phyloP scores from a whole-genome alignment of 2,329 filamentous ascomycete species.

The Cordyceps fumosorosea region DNA sequence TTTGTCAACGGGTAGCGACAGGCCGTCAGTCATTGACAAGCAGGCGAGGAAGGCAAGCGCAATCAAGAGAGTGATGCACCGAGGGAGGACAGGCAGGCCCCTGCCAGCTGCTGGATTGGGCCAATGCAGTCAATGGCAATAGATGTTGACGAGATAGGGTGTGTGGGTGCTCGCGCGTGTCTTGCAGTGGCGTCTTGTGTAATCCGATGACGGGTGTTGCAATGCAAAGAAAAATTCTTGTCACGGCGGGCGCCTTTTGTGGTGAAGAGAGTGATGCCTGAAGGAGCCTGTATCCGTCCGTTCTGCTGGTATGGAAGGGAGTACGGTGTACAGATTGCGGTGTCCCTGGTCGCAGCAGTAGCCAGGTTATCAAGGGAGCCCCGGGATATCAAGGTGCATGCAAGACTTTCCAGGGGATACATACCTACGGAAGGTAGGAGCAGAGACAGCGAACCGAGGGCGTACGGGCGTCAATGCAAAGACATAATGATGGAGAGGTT shows the following conservation, averaged over 20 bases:
- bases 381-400: constrained; percentile 10
- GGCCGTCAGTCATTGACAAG: background rate
- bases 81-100: background rate
- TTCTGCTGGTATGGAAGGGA: background rate
- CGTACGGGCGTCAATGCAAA: background rate
- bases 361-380: background rate
- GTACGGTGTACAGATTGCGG: background rate
- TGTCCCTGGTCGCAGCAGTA: no score
- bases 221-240: background rate
- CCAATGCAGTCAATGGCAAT: background rate
- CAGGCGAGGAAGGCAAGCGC: background rate
- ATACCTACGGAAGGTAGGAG: background rate
- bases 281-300: background rate
- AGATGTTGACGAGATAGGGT: background rate
- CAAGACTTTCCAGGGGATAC: background rate
- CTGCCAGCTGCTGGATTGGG: constrained; percentile 14
- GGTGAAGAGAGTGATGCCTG: background rate
- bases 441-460: background rate
- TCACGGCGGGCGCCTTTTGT: background rate
- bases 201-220: constrained; percentile 5
- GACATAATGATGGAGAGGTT: background rate
- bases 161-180: background rate
- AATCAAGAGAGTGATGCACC: background rate
- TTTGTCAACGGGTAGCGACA: background rate
- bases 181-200: constrained; percentile 4